Conservation (phyloP, 78 protist genomes). For the Protostelium mycophagum region DNA sequence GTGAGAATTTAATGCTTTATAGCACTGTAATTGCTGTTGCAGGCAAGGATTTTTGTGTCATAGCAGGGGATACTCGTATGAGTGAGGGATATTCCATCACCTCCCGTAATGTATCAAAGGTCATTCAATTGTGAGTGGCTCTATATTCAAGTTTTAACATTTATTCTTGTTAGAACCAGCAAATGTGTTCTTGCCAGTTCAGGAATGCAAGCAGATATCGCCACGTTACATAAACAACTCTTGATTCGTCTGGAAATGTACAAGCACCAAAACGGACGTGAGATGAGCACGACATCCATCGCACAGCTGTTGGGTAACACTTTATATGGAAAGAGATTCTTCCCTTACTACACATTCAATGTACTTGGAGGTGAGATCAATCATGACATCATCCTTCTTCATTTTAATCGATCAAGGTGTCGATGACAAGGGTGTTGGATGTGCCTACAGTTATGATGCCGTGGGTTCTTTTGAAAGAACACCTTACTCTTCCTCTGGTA, state of each 20-base stretch:
- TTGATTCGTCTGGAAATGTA: slow-evolving; percentile 21
- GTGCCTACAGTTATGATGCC: slow-evolving; percentile 92
- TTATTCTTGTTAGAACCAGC: slow-evolving; percentile 46
- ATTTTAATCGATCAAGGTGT: slow-evolving; percentile 20
- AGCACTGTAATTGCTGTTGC: slow-evolving; percentile 89
- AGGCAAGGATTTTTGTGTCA: slow-evolving; percentile 91
- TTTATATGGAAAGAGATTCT: slow-evolving; percentile 95
- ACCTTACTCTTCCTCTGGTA: slow-evolving; percentile 76
- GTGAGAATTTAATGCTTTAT: neutral
- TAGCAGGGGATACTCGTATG: slow-evolving; percentile 98
- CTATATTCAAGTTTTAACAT: neutral
- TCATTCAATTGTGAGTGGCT: slow-evolving; percentile 48
- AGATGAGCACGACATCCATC: slow-evolving; percentile 70
- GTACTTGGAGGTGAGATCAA: slow-evolving; percentile 89
- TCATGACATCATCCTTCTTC: neutral
- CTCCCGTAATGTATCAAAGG: slow-evolving; percentile 82
- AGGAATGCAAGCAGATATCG: slow-evolving; percentile 93
- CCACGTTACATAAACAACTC: slow-evolving; percentile 82
- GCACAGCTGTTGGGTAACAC: slow-evolving; percentile 90
- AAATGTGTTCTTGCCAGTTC: slow-evolving; percentile 77
- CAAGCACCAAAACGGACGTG: slow-evolving; percentile 73
- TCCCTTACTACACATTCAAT: slow-evolving; percentile 97
- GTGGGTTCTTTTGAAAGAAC: slow-evolving; percentile 88
- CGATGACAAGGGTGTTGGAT: slow-evolving; percentile 77
- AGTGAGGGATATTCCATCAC: slow-evolving; percentile 83